These are phyloP conservation scores for Lasiodiplodia theobromae DNA, from an alignment of 2,329 filamentous ascomycete species.

Conservation along the genomic window DNA sequence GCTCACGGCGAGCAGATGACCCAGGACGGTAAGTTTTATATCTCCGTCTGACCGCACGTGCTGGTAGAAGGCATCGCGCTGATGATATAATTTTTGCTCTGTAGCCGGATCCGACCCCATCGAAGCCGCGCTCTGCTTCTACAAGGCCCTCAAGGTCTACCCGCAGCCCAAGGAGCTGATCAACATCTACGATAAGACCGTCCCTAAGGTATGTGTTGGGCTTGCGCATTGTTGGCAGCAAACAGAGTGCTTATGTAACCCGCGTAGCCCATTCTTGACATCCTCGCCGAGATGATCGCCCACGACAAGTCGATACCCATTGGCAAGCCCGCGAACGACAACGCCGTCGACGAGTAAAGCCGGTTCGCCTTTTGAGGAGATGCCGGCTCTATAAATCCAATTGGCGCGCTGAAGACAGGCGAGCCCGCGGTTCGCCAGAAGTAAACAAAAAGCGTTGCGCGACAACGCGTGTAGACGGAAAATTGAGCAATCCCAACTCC, in stretches of 20 bases:
- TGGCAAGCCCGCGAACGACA: slow-evolving; percentile 22
- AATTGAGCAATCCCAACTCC: slow-evolving; percentile 19
- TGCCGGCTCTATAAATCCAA: background rate
- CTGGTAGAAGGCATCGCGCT: background rate
- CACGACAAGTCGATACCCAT: slow-evolving; percentile 71
- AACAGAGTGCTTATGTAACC: slow-evolving; percentile 30
- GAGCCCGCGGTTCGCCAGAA: background rate
- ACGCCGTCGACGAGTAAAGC: slow-evolving; percentile 19
- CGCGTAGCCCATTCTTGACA: slow-evolving; percentile 84
- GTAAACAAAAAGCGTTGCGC: slow-evolving; percentile 15
- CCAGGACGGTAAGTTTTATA: slow-evolving; percentile 69
- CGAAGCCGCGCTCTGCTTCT: slow-evolving; percentile 93
- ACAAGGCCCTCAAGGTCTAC: slow-evolving; percentile 98
- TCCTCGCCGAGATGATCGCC: slow-evolving; percentile 97
- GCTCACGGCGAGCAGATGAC: slow-evolving; percentile 85
- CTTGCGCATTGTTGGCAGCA: slow-evolving; percentile 4
- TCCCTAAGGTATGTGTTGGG: slow-evolving; percentile 75
- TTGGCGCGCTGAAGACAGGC: slow-evolving; percentile 1
- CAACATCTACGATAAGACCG: slow-evolving; percentile 97
- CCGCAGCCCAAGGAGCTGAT: slow-evolving; percentile 92
- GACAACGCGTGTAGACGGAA: background rate
- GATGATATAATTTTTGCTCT: background rate
- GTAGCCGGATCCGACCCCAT: slow-evolving; percentile 69
- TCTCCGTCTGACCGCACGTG: slow-evolving; percentile 25
- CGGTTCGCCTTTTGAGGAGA: background rate